Evolutionary conservation across 1,284 basidiomycete genomes (phyloP).

Genomic region (Albatrellus sp.): DNA sequence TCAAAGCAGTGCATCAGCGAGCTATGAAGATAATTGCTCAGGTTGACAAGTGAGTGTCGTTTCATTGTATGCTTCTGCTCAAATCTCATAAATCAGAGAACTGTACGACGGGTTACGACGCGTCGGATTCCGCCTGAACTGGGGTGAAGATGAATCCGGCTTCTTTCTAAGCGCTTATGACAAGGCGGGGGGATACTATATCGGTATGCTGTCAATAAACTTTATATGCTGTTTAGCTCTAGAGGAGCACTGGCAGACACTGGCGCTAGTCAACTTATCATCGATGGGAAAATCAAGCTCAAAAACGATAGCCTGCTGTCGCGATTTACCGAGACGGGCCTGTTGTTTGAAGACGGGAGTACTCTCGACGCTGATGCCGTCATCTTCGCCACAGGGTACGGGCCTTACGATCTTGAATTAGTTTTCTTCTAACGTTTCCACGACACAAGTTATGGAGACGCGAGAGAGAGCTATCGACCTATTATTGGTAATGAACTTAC

Average conservation of each 20-base stretch:
- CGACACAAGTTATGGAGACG: conserved; percentile 26
- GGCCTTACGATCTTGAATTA: conserved; percentile 8
- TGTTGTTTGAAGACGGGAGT: conserved; percentile 56
- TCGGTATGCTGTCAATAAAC: conserved; percentile 18
- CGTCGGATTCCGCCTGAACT: conserved; percentile 46
- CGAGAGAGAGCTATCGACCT: conserved; percentile 24
- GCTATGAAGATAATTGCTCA: conserved; percentile 30
- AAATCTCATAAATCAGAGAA: conserved; percentile 23
- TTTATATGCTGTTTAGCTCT: neutral
- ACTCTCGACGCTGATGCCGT: conserved; percentile 57
- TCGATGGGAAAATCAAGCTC: conserved; percentile 64
- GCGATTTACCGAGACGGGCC: conserved; percentile 37
- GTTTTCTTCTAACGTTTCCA: neutral
- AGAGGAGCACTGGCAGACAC: conserved; percentile 28
- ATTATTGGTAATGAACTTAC: conserved; percentile 38
- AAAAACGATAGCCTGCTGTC: conserved; percentile 51
- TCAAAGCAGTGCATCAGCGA: conserved; percentile 35
- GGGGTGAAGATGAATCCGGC: conserved; percentile 43
- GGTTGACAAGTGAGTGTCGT: conserved; percentile 9
- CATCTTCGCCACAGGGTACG: conserved; percentile 53
- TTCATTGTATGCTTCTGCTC: neutral
- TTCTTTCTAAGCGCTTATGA: conserved; percentile 28
- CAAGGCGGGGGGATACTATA: conserved; percentile 29
- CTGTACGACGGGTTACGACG: conserved; percentile 41
- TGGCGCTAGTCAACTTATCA: conserved; percentile 52